phyloP scores from a whole-genome alignment of 306 rosid species.

The Ormosia emarginata region DNA sequence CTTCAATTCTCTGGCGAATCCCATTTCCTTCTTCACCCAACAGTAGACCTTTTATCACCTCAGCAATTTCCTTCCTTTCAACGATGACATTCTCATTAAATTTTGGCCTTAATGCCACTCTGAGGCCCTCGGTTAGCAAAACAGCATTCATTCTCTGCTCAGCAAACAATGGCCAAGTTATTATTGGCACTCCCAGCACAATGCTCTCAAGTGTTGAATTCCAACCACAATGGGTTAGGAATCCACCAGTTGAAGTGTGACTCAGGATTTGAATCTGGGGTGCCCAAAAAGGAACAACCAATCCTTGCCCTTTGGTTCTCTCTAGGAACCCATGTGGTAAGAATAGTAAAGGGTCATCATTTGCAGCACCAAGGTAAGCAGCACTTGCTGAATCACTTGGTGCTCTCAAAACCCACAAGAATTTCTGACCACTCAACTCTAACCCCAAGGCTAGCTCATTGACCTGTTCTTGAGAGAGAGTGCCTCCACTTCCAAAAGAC shows the following conservation, averaged over 20 bases:
- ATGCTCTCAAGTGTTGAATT: slow-evolving; percentile 8
- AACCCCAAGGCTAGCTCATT: too few species aligned
- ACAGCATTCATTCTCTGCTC: slow-evolving; percentile 16
- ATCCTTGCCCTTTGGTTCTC: too few species aligned
- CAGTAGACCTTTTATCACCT: background rate
- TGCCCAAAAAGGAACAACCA: background rate
- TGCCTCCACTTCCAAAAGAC: too few species aligned
- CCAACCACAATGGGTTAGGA: slow-evolving; percentile 2
- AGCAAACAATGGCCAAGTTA: slow-evolving; percentile 10
- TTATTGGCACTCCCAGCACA: slow-evolving; percentile 11
- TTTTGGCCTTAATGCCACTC: background rate
- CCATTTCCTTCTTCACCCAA: background rate
- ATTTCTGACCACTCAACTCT: too few species aligned
- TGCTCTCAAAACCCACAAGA: too few species aligned
- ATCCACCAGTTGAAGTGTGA: background rate
- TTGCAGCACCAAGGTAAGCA: too few species aligned
- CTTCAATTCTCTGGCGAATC: background rate
- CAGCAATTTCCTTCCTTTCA: background rate
- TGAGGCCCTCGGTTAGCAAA: background rate
- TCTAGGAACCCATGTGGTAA: too few species aligned
- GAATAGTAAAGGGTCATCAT: too few species aligned
- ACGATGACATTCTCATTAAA: background rate
- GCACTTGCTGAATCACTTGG: too few species aligned
- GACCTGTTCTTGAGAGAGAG: too few species aligned
- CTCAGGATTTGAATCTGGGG: background rate